A percentile compares a stretch with the other conserved stretches of the same genome.
phyloP scores from a whole-genome alignment of 2,329 filamentous ascomycete species.

The Penicillium griseofulvum region DNA sequence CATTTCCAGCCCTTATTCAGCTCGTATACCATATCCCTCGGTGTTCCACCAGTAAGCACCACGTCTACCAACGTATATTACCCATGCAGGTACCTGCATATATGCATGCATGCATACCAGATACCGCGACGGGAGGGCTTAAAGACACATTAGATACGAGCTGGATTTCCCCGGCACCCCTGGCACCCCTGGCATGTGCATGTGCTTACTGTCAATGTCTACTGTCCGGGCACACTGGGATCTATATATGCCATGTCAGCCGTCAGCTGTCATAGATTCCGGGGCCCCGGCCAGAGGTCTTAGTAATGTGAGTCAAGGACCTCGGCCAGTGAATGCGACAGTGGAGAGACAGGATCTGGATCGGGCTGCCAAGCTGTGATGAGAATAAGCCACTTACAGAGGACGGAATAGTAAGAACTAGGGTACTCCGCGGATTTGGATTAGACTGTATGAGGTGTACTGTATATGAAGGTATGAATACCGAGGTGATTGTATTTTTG shows the following conservation, averaged over 20 bases:
- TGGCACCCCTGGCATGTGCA: background rate
- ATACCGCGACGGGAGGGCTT: background rate
- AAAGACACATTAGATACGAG: background rate
- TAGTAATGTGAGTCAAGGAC: background rate
- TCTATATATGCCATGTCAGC: background rate
- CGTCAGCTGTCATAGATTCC: background rate
- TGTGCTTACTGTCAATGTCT: background rate
- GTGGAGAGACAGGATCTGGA: background rate
- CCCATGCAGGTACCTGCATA: constrained; percentile 22
- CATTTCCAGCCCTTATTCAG: background rate
- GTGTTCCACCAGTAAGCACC: background rate
- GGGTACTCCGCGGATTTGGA: background rate
- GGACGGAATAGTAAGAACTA: background rate
- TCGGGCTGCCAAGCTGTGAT: background rate
- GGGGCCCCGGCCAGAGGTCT: background rate
- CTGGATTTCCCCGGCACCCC: background rate
- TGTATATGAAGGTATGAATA: background rate
- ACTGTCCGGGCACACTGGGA: background rate
- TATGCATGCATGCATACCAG: constrained; percentile 16
- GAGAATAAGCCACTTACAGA: background rate
- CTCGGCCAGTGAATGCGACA: background rate
- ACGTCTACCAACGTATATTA: constrained; percentile 2
- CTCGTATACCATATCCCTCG: background rate
- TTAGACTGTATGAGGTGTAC: background rate
- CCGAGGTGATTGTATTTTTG: background rate